Base-by-base conservation (phyloP, 192 early-diverging fungal species). In the Coemansia sp. region DNA sequence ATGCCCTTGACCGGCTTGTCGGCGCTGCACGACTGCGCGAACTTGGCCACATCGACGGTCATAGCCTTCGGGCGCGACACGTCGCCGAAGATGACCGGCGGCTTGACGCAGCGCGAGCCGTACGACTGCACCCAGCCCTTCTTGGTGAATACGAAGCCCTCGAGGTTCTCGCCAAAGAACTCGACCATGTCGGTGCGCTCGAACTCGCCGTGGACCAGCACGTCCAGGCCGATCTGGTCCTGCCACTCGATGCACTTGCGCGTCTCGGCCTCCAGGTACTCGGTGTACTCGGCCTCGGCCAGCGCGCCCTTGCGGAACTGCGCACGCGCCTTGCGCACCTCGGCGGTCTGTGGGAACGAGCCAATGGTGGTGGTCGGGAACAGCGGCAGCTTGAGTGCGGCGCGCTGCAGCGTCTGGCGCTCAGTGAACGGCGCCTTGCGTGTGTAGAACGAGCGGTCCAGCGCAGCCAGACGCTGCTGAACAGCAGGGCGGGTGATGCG, bases 301-400 rank as follows among this genome's bases (percentile, higher is more conserved):
- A 90, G 73, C 17, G 86, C 85, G 59, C 93, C 94, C 83, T 89
- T 91, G 86, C 90, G 93, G 84, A 89, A 85, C 83, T 93, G 89
- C 54, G 89, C 87, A 74, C 96, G 96, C 25, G 90, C 88, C 68
- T 88, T 72, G 84, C 96, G 95, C 54, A 98, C 92, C 78, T 96
- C 95, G 70, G 91, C 93, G 61, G 95, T 97, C 78, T 98, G 96
- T 46, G 96, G 96, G 91, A 97, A 98, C 22, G 94, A 97, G 20
- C 96, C 96, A 62, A 98, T 91, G 60, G 96, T 97, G 64, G 96
- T 98, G 36, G 96, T 97, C 21, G 96, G 94, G 87, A 94, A 97
- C 52, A 84, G 67, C 20, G 95, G 96, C 52, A 97, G 86, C 62
- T 91, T 87, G 61, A 94, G 87, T 22, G 89, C 83, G 15, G 69